These are phyloP conservation scores for Vigna mungo DNA, from an alignment of 306 rosid species.

Conservation along the genomic window DNA sequence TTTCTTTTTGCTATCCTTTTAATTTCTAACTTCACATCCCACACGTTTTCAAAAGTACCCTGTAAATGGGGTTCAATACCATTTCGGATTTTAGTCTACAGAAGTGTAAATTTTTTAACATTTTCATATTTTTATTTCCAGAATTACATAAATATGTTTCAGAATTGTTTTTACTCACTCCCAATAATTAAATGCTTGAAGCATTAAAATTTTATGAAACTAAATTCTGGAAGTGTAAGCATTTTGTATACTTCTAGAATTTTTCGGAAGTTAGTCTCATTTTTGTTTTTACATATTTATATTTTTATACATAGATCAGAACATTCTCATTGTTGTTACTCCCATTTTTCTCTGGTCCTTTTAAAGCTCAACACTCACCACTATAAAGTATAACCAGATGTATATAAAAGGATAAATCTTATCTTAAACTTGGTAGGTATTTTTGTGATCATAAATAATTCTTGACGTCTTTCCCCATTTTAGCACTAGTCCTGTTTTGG, in stretches of 20 bases:
- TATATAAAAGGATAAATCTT: too few species aligned
- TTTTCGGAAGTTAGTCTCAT: neutral
- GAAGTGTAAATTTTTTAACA: neutral
- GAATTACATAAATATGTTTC: too few species aligned
- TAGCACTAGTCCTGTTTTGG: slow-evolving; percentile 7
- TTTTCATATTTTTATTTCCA: neutral
- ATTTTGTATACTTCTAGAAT: neutral
- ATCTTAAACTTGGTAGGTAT: neutral
- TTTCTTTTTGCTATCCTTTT: neutral
- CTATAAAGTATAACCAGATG: neutral
- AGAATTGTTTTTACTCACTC: neutral
- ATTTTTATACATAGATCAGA: neutral
- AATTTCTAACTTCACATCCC: neutral
- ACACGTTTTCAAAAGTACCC: neutral
- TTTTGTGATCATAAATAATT: neutral
- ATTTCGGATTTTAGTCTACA: neutral
- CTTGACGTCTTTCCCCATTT: neutral
- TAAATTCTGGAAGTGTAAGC: neutral
- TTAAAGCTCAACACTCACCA: too few species aligned
- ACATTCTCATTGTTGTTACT: too few species aligned
- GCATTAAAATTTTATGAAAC: neutral
- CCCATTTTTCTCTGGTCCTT: too few species aligned
- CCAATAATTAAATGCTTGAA: neutral
- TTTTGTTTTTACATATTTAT: too few species aligned
- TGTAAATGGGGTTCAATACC: neutral